Base-by-base conservation (phyloP, 2,329 filamentous ascomycete species). In the Xylariaceae sp. region DNA sequence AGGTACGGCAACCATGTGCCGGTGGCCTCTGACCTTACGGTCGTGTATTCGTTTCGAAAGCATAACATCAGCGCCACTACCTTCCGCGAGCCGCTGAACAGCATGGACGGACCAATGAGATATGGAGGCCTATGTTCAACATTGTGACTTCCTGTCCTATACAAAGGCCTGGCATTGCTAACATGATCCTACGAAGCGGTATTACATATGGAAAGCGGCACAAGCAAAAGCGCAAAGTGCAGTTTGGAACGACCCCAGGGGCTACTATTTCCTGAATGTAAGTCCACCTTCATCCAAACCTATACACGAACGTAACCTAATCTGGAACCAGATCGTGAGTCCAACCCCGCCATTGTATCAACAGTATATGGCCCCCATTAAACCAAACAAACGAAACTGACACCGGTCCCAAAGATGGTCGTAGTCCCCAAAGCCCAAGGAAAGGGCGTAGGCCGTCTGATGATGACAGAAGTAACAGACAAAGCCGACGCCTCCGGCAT, bases 251-350 rank as follows among this genome's bases (percentile, higher is more conserved):
- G 82, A 87, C 49, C 73, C 77, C 0, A 71, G 75, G 5, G 86
- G 86, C 0, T 89, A 89, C 61, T 89, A 88, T 61, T 89, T 89
- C 57, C 84, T 86, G 56, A 90, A 89, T 60, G 52, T 56, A 47
- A 45, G 54, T 19, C 10, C 12, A 27, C 14, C 30, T 15, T 41
- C 30, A 27, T 27, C 22, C 7, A 27, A 27, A 4, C 22, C 7
- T 27, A 27, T 27, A 27, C 22, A 27, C 7, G 22, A 27, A 27
- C 22, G 22, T 27, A 27, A 27, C 22, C 22, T 27, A 27, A 27
- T 27, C 7, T 27, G 7, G 4, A 27, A 27, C 22, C 22, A 27
- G 22, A 27, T 27, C 22, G 22, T 27, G 22, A 27, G 22, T 27
- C 22, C 22, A 4, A 27, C 22, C 22, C 7, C 22, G 22, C 22